A percentile compares a stretch with the other conserved stretches of the same genome.
phyloP scores from a whole-genome alignment of 2,329 filamentous ascomycete genomes.

The Diaporthe vexans region DNA sequence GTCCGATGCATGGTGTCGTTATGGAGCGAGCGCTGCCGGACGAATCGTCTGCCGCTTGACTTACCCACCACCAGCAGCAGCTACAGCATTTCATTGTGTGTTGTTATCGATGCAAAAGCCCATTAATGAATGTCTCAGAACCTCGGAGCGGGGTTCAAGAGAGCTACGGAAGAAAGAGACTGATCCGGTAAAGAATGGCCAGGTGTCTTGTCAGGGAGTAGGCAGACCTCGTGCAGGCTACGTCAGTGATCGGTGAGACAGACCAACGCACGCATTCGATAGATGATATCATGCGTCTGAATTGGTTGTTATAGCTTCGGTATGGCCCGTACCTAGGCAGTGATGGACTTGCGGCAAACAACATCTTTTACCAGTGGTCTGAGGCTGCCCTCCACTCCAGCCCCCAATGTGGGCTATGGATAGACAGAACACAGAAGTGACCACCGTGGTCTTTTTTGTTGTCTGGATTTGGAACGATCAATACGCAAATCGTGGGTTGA shows the following conservation, averaged over 20 bases:
- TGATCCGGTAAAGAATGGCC: background rate
- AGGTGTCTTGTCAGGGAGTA: background rate
- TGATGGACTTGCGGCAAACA: too few species aligned
- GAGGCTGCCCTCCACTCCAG: too few species aligned
- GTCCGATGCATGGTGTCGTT: too few species aligned
- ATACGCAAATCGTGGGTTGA: too few species aligned
- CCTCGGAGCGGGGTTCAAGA: too few species aligned
- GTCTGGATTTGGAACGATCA: too few species aligned
- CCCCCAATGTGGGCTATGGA: too few species aligned
- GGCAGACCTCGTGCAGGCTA: background rate
- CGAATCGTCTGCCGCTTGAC: background rate
- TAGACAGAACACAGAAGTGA: too few species aligned
- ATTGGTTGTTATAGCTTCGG: background rate
- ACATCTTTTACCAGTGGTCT: too few species aligned
- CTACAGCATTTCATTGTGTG: background rate
- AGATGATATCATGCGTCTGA: background rate
- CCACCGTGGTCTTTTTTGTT: too few species aligned
- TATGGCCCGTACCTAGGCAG: background rate
- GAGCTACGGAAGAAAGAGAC: background rate
- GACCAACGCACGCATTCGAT: background rate
- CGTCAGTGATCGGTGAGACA: background rate
- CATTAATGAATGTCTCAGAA: background rate
- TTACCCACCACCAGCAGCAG: too few species aligned
- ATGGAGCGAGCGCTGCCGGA: background rate
- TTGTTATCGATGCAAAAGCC: background rate